phyloP scores from a whole-genome alignment of 192 early-diverging fungal genomes.

The Pilaira anomala region DNA sequence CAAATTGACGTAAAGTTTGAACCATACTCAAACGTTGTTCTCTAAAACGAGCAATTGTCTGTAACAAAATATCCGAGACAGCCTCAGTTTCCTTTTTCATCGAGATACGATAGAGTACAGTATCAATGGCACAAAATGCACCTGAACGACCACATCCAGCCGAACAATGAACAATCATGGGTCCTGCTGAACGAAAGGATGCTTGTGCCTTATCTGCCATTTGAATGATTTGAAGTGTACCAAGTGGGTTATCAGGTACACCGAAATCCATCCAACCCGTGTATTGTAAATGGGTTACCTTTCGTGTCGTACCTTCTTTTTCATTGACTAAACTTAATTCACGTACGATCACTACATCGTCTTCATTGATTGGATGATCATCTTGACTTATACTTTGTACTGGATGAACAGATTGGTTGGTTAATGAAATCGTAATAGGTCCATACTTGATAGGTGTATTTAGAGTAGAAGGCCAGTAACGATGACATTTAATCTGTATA shows the following conservation, averaged over 20 bases:
- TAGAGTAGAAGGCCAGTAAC: conserved; percentile 79
- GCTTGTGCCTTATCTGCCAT: conserved; percentile 39
- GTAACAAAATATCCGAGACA: conserved; percentile 68
- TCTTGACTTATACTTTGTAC: background rate
- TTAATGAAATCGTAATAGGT: background rate
- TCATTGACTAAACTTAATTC: conserved; percentile 41
- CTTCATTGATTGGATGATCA: conserved; percentile 20
- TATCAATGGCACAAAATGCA: conserved; percentile 59
- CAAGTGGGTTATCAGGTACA: conserved; percentile 64
- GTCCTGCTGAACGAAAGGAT: conserved; percentile 14
- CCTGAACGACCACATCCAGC: conserved; percentile 60
- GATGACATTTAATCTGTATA: conserved; percentile 69
- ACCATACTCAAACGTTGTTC: conserved; percentile 82
- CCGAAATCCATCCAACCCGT: conserved; percentile 89
- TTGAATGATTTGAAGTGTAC: conserved; percentile 58
- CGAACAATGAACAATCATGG: conserved; percentile 48
- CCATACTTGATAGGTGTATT: conserved; percentile 47
- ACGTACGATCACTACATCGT: conserved; percentile 57
- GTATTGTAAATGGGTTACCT: conserved; percentile 82
- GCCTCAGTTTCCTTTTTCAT: conserved; percentile 53
- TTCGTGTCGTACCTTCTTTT: conserved; percentile 9
- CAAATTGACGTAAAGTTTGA: conserved; percentile 78
- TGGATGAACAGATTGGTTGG: background rate
- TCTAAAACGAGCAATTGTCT: conserved; percentile 63
- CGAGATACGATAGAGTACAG: conserved; percentile 34